Evolutionary conservation across 2,329 filamentous ascomycete species (phyloP), one percentile per base, ranked within the genome.

Genomic region (Aspergillus sp.): DNA sequence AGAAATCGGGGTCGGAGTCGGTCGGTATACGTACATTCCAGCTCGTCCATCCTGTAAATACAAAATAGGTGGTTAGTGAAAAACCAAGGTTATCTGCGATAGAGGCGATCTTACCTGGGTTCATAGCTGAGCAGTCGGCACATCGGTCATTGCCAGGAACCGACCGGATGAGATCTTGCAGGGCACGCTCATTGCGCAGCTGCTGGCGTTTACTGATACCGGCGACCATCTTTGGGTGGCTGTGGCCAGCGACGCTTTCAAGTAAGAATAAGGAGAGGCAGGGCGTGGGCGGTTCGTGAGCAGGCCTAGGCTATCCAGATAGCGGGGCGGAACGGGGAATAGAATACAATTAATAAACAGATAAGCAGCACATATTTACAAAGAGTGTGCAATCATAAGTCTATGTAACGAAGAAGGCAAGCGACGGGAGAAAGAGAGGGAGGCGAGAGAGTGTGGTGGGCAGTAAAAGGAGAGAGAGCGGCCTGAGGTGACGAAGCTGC

Each of bases 141-240:
- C 95, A 99, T 69, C 87, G 81, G 73, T 95, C 92, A 80, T 99
- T 99, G 58, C 95, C 95, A 8, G 92, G 85, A 9, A 96, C 82
- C 39, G 81, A 86, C 65, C 90, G 90, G 65, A 98, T 88, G 62
- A 99, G 85, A 48, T 98, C 93, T 71, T 97, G 91, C 65, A 99
- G 82, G 56, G 86, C 82, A 73, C 91, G 91, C 81, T 99, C 95
- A 77, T 99, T 97, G 78, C 95, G 93, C 82, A 90, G 91, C 83
- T 97, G 93, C 80, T 97, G 91, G 78, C 95, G 91, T 84, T 98
- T 99, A 82, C 88, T 96, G 74, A 96, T 82, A 45, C 86, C 82
- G 55, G 84, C 83, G 56, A 90, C 84, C 90, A 93, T 95, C 57
- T 43, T 69, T 21, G 23, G 6, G 19, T 61, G 59, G 19, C 12